Evolutionary conservation across 1,139 yeast species (phyloP), one percentile per base, ranked within the genome.

Genomic region (Kodamaea suecica): DNA sequence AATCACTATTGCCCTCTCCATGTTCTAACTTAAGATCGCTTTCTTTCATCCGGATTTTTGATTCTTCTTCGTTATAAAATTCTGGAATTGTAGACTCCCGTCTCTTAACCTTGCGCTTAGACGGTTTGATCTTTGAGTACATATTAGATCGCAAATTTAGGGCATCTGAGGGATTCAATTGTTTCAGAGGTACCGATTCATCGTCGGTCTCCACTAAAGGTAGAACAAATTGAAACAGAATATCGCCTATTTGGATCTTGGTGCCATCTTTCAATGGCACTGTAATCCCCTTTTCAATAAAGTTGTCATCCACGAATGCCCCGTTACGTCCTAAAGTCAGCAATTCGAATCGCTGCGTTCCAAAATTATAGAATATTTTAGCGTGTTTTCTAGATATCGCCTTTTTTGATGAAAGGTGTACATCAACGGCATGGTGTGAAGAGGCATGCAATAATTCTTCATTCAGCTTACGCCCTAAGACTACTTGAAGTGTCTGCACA

Each of bases 351-450:
- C 95, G 63, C 54, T 88, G 97, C 4, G 95, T 86, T 4, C 96
- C 97, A 61, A 92, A 92, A 55, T 92, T 90, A 63, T 90, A 92
- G 55, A 88, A 90, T 14, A 92, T 88, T 57, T 86, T 88, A 4
- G 97, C 97, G 57, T 92, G 98, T 39, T 88, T 70, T 53, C 97
- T 68, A 6, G 96, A 87, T 16, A 90, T 87, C 10, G 96, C 95
- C 63, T 90, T 90, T 30, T 88, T 84, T 9, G 86, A 79, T 8
- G 96, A 95, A 34, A 92, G 61, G 62, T 92, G 96, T 23, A 92
- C 96, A 62, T 90, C 97, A 9, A 87, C 92, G 26, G 85, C 73
- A 51, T 79, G 72, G 49, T 67, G 63, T 20, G 34, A 31, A 33
- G 29, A 34, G 8, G 27, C 31, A 47, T 71, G 78, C 12, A 68